phyloP scores from a whole-genome alignment of 2,329 filamentous ascomycete genomes.

The Monosporascus sp. region DNA sequence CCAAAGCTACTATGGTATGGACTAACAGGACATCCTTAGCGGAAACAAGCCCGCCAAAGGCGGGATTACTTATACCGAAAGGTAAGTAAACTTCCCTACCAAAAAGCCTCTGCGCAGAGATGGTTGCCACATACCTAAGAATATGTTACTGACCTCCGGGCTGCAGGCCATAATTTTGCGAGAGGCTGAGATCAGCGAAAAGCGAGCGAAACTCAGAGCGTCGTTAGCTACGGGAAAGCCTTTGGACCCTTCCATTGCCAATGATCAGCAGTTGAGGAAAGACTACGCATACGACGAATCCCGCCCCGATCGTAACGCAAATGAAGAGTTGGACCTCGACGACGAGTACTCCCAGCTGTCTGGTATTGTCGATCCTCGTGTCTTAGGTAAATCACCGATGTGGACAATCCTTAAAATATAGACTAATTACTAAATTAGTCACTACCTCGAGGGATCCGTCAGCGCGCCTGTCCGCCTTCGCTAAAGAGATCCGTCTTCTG shows the following conservation, averaged over 20 bases:
- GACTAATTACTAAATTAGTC: constrained; percentile 36
- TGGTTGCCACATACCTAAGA: too few relatives aligned
- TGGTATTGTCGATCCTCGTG: constrained; percentile 84
- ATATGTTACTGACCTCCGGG: not conserved
- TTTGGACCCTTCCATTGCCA: constrained; percentile 73
- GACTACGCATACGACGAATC: constrained; percentile 95
- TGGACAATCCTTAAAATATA: too few relatives aligned
- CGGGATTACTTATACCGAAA: constrained; percentile 88
- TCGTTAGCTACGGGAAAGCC: constrained; percentile 87
- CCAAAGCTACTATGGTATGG: not conserved
- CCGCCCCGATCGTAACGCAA: constrained; percentile 56
- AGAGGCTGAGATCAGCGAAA: constrained; percentile 89
- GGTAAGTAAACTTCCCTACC: not conserved
- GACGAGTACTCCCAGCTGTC: constrained; percentile 88
- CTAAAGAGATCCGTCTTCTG: constrained; percentile 80
- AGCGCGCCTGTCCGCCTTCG: constrained; percentile 78
- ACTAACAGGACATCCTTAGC: constrained; percentile 30
- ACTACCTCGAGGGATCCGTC: constrained; percentile 88
- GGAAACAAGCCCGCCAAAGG: constrained; percentile 71
- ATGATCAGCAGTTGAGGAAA: constrained; percentile 76
- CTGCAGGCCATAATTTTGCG: constrained; percentile 68
- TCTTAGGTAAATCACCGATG: constrained; percentile 27
- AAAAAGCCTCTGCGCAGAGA: not conserved
- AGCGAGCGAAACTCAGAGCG: constrained; percentile 78
- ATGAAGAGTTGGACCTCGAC: constrained; percentile 70